A percentile compares a stretch with the other conserved stretches of the same genome.
Evolutionary conservation across 2,329 filamentous ascomycete species (phyloP).

Genomic region (Botrytis fragariae): DNA sequence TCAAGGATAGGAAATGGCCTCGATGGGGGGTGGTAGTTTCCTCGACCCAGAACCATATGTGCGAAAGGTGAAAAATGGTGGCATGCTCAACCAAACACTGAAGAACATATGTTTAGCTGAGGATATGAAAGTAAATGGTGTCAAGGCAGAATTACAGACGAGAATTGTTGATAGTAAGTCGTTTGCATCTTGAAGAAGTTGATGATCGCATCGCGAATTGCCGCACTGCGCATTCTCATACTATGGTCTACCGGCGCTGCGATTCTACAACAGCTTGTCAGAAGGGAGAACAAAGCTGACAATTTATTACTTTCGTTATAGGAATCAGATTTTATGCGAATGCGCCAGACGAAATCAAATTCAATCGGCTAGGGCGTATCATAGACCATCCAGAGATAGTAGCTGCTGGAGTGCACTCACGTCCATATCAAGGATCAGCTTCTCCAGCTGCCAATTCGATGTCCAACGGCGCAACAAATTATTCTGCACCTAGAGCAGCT

Average conservation of each 20-base stretch:
- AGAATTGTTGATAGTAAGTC: constrained; percentile 74
- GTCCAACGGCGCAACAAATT: not conserved
- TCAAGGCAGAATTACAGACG: constrained; percentile 78
- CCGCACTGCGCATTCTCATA: not conserved
- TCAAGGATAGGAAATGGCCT: constrained; percentile 34
- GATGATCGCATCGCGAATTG: not conserved
- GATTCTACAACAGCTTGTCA: not conserved
- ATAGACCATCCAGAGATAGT: constrained; percentile 30
- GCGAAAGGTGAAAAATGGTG: constrained; percentile 31
- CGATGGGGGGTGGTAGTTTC: constrained; percentile 35
- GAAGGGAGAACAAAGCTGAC: not conserved
- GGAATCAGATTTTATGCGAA: constrained; percentile 30
- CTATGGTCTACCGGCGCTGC: not conserved
- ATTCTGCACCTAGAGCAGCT: not conserved
- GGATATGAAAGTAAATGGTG: constrained; percentile 72
- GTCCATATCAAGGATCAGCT: constrained; percentile 20
- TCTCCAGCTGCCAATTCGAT: constrained; percentile 25
- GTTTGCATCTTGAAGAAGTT: not conserved
- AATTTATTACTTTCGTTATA: constrained; percentile 21
- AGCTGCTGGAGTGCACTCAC: not conserved
- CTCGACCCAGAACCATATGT: constrained; percentile 36
- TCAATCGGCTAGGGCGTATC: constrained; percentile 33
- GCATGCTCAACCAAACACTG: constrained; percentile 36
- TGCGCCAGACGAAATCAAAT: constrained; percentile 28
- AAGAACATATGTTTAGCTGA: constrained; percentile 64